These are phyloP conservation scores for Fermentozyma sake DNA, from an alignment of 1,139 yeast genomes.

Conservation along the genomic window DNA sequence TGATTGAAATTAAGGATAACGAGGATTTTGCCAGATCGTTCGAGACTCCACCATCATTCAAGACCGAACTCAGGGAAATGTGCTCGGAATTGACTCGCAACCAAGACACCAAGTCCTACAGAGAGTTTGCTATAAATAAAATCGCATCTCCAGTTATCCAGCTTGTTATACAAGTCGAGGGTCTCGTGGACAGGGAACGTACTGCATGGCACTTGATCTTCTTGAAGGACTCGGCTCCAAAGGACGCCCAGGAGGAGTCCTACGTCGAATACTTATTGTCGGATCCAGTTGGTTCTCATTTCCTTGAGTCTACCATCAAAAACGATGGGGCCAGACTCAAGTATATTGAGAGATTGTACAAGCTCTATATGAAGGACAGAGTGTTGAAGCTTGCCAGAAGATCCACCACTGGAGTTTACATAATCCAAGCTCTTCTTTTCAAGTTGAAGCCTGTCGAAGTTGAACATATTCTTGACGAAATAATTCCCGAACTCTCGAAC, in stretches of 20 bases:
- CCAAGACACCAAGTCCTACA: conserved; percentile 45
- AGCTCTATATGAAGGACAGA: conserved; percentile 68
- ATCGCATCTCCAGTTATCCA: conserved; percentile 88
- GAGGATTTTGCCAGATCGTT: conserved; percentile 62
- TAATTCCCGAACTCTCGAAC: conserved; percentile 63
- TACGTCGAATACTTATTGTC: conserved; percentile 81
- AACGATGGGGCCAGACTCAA: conserved; percentile 60
- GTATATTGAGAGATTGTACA: conserved; percentile 66
- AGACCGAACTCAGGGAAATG: conserved; percentile 49
- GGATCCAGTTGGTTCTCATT: conserved; percentile 89
- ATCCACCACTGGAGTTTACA: conserved; percentile 77
- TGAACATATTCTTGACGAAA: conserved; percentile 59
- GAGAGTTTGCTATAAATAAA: conserved; percentile 75
- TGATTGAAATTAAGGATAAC: conserved; percentile 82
- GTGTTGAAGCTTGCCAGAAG: conserved; percentile 69
- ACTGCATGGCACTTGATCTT: conserved; percentile 59
- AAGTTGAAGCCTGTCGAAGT: conserved; percentile 58
- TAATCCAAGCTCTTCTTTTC: conserved; percentile 65
- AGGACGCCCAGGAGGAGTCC: conserved; percentile 65
- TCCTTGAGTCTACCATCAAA: conserved; percentile 67
- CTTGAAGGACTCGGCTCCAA: conserved; percentile 39
- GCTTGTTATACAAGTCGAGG: conserved; percentile 76
- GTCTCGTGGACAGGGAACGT: conserved; percentile 68
- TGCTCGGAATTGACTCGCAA: conserved; percentile 34
- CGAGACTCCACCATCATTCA: conserved; percentile 72